Evolutionary conservation across 768 basidiomycete genomes (phyloP).

Genomic region (Tricholoma bakamatsutake): DNA sequence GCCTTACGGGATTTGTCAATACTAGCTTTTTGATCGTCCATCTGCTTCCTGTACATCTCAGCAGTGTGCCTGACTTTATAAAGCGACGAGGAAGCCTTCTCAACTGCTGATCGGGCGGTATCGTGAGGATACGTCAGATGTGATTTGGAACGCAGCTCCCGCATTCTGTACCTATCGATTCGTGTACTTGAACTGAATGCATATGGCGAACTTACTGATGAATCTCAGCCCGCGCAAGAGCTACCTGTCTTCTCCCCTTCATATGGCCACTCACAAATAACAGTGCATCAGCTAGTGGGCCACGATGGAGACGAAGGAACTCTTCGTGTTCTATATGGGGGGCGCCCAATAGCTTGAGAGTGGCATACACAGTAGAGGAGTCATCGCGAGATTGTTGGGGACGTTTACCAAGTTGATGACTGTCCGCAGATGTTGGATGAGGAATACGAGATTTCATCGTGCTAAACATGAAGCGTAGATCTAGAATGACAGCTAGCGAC

Average conservation of each 20-base stretch:
- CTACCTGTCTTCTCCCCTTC: constrained; percentile 12
- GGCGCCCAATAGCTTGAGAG: constrained; percentile 11
- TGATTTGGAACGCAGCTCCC: constrained; percentile 6
- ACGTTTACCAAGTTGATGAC: neutral
- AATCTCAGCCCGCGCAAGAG: constrained; percentile 8
- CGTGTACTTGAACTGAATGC: neutral
- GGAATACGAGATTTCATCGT: constrained; percentile 12
- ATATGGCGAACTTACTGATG: constrained; percentile 7
- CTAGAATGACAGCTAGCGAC: too few relatives aligned
- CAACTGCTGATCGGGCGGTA: constrained; percentile 1
- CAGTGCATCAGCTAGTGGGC: constrained; percentile 12
- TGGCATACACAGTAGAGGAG: constrained; percentile 2
- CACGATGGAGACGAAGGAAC: constrained; percentile 12
- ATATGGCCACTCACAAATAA: constrained; percentile 13
- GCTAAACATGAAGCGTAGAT: too few relatives aligned
- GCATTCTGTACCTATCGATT: neutral
- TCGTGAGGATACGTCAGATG: constrained; percentile 4
- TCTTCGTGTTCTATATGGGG: constrained; percentile 11
- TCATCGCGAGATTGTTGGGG: neutral
- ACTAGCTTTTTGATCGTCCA: constrained; percentile 10
- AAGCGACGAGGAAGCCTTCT: neutral
- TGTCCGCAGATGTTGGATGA: neutral
- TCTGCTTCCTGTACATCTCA: constrained; percentile 1
- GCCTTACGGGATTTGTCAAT: constrained; percentile 8
- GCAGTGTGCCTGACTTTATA: neutral